Base-by-base conservation (phyloP, 2,329 filamentous ascomycete genomes). In the Arthrocladium fulminans region DNA sequence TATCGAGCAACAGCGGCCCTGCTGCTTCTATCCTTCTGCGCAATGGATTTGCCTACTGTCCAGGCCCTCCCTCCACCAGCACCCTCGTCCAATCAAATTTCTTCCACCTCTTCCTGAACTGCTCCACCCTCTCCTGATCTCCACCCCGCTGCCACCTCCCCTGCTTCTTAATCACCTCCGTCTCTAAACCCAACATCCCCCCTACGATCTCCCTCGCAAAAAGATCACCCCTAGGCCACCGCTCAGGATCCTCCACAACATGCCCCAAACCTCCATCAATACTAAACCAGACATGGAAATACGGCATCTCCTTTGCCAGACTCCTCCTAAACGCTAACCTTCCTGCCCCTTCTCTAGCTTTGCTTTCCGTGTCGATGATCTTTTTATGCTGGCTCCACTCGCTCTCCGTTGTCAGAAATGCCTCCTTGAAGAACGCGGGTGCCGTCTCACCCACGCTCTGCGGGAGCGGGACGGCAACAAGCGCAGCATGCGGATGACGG, bases 341-440 rank as follows among this genome's bases (percentile, higher is more conserved):
- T 0, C 90, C 92, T 53, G 88, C 65, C 0, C 85, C 86, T 52
- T 75, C 63, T 51, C 69, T 72, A 12, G 73, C 77, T 54, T 72
- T 72, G 25, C 66, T 64, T 7, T 79, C 67, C 0, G 92, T 98
- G 65, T 97, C 89, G 53, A 98, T 94, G 53, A 98, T 73, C 63
- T 95, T 95, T 61, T 83, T 83, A 66, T 98, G 94, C 68, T 97
- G 92, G 27, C 85, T 81, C 92, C 94, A 98, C 67, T 97, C 88
- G 57, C 90, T 85, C 59, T 95, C 92, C 0, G 85, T 74, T 0
- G 83, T 77, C 4, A 98, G 75, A 61, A 98, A 94, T 0, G 92
- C 88, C 69, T 98, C 94, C 55, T 81, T 83, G 75, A 98, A 98
- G 68, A 95, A 97, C 0, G 90, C 90, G 0, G 92, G 88, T 0